A percentile compares a stretch with the other conserved stretches of the same genome.
phyloP scores from a whole-genome alignment of 1,139 yeast genomes.

The Pneumocystis carinii region DNA sequence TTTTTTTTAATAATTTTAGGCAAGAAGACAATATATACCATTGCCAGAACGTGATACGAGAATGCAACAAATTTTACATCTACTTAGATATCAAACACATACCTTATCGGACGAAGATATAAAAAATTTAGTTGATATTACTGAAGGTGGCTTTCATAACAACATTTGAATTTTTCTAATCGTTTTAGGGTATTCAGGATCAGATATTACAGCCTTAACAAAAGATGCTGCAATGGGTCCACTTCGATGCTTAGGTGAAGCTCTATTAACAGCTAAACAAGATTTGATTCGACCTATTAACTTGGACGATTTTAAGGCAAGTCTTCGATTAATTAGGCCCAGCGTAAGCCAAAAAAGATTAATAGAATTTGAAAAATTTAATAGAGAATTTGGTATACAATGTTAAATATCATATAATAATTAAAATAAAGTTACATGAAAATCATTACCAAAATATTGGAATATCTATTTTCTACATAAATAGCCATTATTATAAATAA shows the following conservation, averaged over 20 bases:
- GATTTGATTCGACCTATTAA: constrained; percentile 73
- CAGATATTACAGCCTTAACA: constrained; percentile 88
- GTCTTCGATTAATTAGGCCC: constrained; percentile 75
- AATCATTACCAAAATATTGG: not conserved
- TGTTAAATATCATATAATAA: not conserved
- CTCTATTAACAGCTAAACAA: constrained; percentile 66
- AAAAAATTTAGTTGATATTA: constrained; percentile 41
- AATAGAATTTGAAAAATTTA: constrained; percentile 69
- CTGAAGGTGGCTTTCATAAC: constrained; percentile 32
- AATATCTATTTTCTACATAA: not conserved
- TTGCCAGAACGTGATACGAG: constrained; percentile 82
- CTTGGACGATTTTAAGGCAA: constrained; percentile 57
- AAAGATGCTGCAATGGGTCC: constrained; percentile 99
- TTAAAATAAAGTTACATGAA: not conserved
- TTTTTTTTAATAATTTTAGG: constrained; percentile 25
- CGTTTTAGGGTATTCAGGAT: constrained; percentile 53
- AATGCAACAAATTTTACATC: constrained; percentile 50
- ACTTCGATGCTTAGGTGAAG: constrained; percentile 75
- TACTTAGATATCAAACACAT: constrained; percentile 63
- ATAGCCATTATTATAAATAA: not conserved
- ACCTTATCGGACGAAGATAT: constrained; percentile 47
- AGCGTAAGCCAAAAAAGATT: constrained; percentile 82
- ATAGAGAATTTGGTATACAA: constrained; percentile 5
- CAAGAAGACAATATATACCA: constrained; percentile 80
- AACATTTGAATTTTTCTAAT: not conserved